phyloP scores from a whole-genome alignment of 2,329 filamentous ascomycete genomes.

The Diplocarpon mali region DNA sequence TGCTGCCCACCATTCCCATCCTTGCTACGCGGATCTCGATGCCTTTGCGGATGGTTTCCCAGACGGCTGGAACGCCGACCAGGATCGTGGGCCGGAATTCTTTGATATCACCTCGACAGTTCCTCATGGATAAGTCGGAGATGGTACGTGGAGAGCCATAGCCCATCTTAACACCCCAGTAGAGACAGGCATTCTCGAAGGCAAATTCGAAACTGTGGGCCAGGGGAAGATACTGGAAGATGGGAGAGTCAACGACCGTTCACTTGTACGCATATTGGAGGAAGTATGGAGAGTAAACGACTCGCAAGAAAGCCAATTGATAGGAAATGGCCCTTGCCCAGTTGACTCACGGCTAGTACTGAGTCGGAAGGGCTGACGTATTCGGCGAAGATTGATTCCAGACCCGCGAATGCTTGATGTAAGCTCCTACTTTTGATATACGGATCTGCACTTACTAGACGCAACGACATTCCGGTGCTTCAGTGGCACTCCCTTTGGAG shows the following conservation, averaged over 20 bases:
- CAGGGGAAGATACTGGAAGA: slow-evolving; percentile 88
- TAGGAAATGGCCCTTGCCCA: too few species aligned
- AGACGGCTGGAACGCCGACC: slow-evolving; percentile 89
- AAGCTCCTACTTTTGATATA: too few species aligned
- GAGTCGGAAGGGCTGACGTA: slow-evolving; percentile 67
- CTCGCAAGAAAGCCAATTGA: too few species aligned
- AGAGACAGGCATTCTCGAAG: slow-evolving; percentile 82
- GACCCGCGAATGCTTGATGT: slow-evolving; percentile 69
- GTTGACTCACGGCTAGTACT: slow-evolving; percentile 70
- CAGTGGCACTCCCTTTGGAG: slow-evolving; percentile 81
- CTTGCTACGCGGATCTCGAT: slow-evolving; percentile 67
- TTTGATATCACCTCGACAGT: slow-evolving; percentile 87
- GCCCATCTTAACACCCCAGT: slow-evolving; percentile 81
- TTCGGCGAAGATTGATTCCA: slow-evolving; percentile 63
- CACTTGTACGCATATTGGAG: too few species aligned
- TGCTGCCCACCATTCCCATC: slow-evolving; percentile 53
- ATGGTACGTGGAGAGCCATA: slow-evolving; percentile 86
- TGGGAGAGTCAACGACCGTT: too few species aligned
- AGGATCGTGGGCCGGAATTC: slow-evolving; percentile 82
- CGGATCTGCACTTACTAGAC: slow-evolving; percentile 60
- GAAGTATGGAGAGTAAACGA: too few species aligned
- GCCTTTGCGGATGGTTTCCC: slow-evolving; percentile 95
- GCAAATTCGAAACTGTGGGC: slow-evolving; percentile 95
- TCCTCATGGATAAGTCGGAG: slow-evolving; percentile 72
- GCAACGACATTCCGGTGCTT: slow-evolving; percentile 76